A percentile compares a stretch with the other conserved stretches of the same genome.
Evolutionary conservation across 2,329 filamentous ascomycete genomes (phyloP).

Genomic region (Coniochaeta sp.): DNA sequence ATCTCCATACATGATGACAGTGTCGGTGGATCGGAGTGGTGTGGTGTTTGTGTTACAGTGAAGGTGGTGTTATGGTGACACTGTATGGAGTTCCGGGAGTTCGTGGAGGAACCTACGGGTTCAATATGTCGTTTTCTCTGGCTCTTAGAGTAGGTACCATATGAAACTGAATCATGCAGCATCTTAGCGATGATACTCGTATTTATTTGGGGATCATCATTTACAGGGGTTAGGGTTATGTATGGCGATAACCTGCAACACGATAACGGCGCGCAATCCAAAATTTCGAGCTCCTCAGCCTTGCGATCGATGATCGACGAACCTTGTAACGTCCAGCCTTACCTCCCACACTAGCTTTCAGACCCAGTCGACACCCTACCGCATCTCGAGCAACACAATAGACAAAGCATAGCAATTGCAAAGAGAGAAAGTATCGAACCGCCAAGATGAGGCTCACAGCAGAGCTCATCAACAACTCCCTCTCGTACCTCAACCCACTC

Average conservation of each 20-base stretch:
- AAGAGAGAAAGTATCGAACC: slow-evolving; percentile 8
- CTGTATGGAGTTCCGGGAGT: not conserved
- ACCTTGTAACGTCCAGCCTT: not conserved
- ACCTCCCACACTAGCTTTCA: not conserved
- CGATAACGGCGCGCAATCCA: not conserved
- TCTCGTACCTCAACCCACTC: slow-evolving; percentile 97
- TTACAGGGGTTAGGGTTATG: not conserved
- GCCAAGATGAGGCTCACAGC: slow-evolving; percentile 83
- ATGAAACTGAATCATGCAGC: not conserved
- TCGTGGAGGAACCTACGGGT: not conserved
- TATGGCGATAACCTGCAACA: not conserved
- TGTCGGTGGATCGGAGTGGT: slow-evolving; percentile 83
- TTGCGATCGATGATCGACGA: not conserved
- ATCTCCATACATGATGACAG: slow-evolving; percentile 83
- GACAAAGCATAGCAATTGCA: slow-evolving; percentile 4
- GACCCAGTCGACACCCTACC: not conserved
- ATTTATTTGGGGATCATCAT: not conserved
- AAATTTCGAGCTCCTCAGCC: slow-evolving; percentile 2
- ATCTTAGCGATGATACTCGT: not conserved
- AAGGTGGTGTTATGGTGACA: not conserved
- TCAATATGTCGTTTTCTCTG: not conserved
- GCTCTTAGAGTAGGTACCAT: not conserved
- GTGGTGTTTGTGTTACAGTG: slow-evolving; percentile 75
- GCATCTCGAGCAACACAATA: not conserved
- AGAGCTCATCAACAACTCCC: slow-evolving; percentile 87